Conservation (phyloP, 495 filamentous ascomycete genomes). For the Aspergillus heteromorphus region DNA sequence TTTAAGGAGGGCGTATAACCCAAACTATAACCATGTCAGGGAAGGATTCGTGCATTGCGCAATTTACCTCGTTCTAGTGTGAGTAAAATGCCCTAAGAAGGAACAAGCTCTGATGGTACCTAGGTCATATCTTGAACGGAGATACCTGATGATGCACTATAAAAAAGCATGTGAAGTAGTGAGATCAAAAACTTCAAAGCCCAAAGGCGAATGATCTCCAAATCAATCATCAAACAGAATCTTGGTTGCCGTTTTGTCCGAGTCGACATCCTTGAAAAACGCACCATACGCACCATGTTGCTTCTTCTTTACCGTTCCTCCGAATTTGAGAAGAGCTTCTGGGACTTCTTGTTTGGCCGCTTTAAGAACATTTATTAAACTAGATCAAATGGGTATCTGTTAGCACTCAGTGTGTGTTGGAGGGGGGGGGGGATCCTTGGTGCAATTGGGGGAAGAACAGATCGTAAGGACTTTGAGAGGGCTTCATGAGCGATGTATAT, state of each 20-base stretch:
- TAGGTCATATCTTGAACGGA: slow-evolving; percentile 57
- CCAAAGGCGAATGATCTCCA: slow-evolving; percentile 17
- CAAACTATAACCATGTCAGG: slow-evolving; percentile 40
- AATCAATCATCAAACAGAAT: slow-evolving; percentile 78
- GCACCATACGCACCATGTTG: slow-evolving; percentile 86
- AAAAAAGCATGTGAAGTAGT: slow-evolving; percentile 29
- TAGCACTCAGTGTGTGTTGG: slow-evolving; percentile 4
- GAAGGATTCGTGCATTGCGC: slow-evolving; percentile 46
- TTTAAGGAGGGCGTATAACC: slow-evolving; percentile 19
- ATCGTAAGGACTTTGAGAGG: no score
- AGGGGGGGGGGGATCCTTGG: not conserved
- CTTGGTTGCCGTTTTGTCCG: slow-evolving; percentile 78
- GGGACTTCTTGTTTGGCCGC: slow-evolving; percentile 84
- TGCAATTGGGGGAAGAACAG: not conserved
- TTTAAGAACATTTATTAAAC: slow-evolving; percentile 85
- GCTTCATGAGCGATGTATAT: no score
- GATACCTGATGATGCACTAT: slow-evolving; percentile 49
- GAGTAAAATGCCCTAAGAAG: slow-evolving; percentile 31
- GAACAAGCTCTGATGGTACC: slow-evolving; percentile 10
- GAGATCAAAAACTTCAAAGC: slow-evolving; percentile 14
- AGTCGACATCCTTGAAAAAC: slow-evolving; percentile 78
- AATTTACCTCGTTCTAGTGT: slow-evolving; percentile 54
- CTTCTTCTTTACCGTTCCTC: slow-evolving; percentile 99
- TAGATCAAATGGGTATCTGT: slow-evolving; percentile 16
- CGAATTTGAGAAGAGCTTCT: slow-evolving; percentile 84